Base-by-base conservation (phyloP, 2,329 filamentous ascomycete species). In the Fusarium sp. region DNA sequence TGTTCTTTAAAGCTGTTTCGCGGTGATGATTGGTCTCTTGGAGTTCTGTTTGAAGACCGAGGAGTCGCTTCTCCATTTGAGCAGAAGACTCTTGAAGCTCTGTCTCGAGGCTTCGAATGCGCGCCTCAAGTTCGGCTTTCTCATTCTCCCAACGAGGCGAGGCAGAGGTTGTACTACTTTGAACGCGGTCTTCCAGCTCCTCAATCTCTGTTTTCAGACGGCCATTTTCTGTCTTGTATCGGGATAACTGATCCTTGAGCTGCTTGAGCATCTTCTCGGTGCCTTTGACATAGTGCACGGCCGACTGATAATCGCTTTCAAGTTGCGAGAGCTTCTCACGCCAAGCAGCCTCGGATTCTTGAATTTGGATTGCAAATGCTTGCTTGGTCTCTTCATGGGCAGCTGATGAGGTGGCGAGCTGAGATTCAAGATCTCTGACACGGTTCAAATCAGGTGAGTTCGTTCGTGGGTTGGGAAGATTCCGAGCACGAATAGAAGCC, bases 261-360 rank as follows among this genome's bases (percentile, higher is more conserved):
- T 97, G 95, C 83, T 96, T 95, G 54, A 99, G 89, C 95, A 99
- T 98, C 88, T 98, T 98, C 83, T 99, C 96, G 4, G 96, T 98
- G 65, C 96, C 96, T 83, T 97, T 97, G 75, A 99, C 94, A 79
- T 99, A 99, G 82, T 98, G 96, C 55, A 98, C 95, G 22, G 96
- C 95, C 45, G 96, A 97, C 82, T 98, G 95, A 81, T 99, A 98
- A 81, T 99, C 96, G 80, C 95, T 97, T 83, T 98, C 95, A 36
- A 99, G 90, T 79, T 97, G 95, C 66, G 94, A 90, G 58, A 99
- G 88, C 82, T 98, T 98, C 81, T 98, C 95, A 70, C 95, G 93
- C 84, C 97, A 98, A 51, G 93, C 90, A 61, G 91, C 88, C 80
- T 97, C 95, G n/a, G 94, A 92, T 78, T 97, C 94, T 75, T 96